phyloP scores from a whole-genome alignment of 176 grass and related monocot species.

The Guadua angustifolia region DNA sequence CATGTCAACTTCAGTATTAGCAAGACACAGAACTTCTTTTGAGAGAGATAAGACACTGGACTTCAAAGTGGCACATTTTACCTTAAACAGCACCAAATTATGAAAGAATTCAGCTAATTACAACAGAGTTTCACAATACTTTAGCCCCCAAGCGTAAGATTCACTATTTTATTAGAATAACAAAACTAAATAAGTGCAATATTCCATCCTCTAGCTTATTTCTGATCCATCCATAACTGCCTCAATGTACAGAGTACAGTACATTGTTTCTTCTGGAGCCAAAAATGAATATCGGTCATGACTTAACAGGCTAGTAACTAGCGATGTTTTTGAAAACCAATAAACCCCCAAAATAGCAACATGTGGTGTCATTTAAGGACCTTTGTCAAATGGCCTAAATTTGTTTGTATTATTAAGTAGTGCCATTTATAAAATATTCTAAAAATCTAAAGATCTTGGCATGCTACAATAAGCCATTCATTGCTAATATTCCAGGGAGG shows the following conservation, averaged over 20 bases:
- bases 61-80: background rate
- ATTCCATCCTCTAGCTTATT: slow-evolving; percentile 7
- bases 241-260: background rate
- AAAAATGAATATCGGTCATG: background rate
- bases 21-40: background rate
- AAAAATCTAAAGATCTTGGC: too few relatives aligned
- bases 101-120: background rate
- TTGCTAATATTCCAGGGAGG: background rate
- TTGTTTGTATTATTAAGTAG: background rate
- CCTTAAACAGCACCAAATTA: background rate
- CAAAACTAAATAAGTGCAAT: background rate
- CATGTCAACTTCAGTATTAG: background rate
- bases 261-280: background rate
- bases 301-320: background rate
- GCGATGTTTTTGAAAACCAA: background rate
- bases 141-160: background rate
- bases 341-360: background rate
- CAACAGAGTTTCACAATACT: background rate
- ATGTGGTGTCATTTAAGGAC: background rate
- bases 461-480: background rate
- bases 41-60: background rate
- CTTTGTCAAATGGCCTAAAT: background rate
- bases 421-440: background rate
- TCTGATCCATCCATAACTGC: background rate
- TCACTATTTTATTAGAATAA: background rate